Conservation (phyloP, 495 filamentous ascomycete species). For the Pseudomonodictys pantanalensis region DNA sequence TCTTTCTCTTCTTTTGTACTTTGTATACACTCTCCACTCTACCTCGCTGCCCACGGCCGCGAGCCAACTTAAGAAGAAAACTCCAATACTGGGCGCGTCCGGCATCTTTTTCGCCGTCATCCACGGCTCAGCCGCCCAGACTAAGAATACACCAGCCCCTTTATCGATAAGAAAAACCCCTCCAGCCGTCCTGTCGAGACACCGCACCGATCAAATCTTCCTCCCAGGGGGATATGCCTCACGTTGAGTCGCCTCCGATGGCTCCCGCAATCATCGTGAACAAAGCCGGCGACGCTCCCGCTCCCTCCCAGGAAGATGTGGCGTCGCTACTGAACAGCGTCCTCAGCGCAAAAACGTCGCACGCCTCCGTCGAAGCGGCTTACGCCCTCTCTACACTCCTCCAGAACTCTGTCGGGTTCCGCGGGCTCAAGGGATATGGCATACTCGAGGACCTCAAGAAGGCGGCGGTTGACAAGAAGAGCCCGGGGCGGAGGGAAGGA, state of each 20-base stretch:
- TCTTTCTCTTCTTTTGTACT: not conserved
- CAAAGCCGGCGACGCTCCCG: constrained; percentile 51
- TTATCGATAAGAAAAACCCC: constrained; percentile 18
- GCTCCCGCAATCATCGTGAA: constrained; percentile 60
- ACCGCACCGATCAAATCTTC: not conserved
- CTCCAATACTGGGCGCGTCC: not conserved
- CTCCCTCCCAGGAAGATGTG: constrained; percentile 71
- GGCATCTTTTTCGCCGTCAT: not conserved
- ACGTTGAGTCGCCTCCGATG: constrained; percentile 59
- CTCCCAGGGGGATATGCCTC: constrained; percentile 55
- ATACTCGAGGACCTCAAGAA: constrained; percentile 72
- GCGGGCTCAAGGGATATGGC: constrained; percentile 71
- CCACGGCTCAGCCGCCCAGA: not conserved
- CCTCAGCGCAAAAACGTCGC: constrained; percentile 77
- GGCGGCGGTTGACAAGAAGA: constrained; percentile 92
- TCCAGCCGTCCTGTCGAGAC: not conserved
- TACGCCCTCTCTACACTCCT: constrained; percentile 80
- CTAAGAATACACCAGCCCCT: not conserved
- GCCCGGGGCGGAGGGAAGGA: constrained; percentile 77
- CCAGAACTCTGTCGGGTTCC: constrained; percentile 71
- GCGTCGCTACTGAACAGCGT: constrained; percentile 67
- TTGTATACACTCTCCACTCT: constrained; percentile 17
- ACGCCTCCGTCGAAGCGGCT: constrained; percentile 79
- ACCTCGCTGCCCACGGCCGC: too few species aligned
- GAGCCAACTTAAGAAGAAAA: not conserved